Evolutionary conservation across 192 early-diverging fungal genomes (phyloP).

Genomic region (Umbelopsis isabellina): DNA sequence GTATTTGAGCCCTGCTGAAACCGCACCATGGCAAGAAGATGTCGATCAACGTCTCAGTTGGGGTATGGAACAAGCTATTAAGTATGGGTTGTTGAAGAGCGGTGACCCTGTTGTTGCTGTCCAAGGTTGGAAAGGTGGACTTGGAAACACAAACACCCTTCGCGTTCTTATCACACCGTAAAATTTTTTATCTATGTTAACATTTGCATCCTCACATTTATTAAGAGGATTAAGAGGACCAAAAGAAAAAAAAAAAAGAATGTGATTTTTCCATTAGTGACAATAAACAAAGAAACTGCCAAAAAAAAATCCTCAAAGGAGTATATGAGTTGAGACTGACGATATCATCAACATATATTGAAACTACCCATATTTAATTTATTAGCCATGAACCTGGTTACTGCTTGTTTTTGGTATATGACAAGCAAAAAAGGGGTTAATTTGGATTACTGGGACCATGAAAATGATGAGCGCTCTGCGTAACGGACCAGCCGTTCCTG

Average conservation of each 20-base stretch:
- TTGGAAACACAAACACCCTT: constrained; percentile 85
- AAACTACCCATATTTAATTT: too few species aligned
- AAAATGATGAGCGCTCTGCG: neutral
- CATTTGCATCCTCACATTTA: neutral
- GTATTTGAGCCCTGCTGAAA: constrained; percentile 45
- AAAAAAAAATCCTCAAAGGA: too few species aligned
- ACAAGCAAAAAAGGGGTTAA: too few species aligned
- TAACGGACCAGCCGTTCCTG: neutral
- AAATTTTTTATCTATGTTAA: constrained; percentile 28
- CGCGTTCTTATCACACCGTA: constrained; percentile 66
- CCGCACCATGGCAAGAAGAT: constrained; percentile 80
- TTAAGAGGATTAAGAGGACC: too few species aligned
- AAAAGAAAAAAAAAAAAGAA: too few species aligned
- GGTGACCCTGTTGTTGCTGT: constrained; percentile 75
- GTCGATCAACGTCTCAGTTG: constrained; percentile 78
- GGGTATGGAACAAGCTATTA: constrained; percentile 73
- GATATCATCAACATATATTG: too few species aligned
- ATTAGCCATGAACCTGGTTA: too few species aligned
- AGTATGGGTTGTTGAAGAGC: constrained; percentile 60
- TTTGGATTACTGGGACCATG: neutral
- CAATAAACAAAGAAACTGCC: too few species aligned
- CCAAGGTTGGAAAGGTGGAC: constrained; percentile 79
- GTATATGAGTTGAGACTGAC: too few species aligned
- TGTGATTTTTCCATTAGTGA: too few species aligned
- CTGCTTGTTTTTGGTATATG: too few species aligned